Evolutionary conservation across 2,329 filamentous ascomycete species (phyloP).

Genomic region (Fusarium euwallaceae): DNA sequence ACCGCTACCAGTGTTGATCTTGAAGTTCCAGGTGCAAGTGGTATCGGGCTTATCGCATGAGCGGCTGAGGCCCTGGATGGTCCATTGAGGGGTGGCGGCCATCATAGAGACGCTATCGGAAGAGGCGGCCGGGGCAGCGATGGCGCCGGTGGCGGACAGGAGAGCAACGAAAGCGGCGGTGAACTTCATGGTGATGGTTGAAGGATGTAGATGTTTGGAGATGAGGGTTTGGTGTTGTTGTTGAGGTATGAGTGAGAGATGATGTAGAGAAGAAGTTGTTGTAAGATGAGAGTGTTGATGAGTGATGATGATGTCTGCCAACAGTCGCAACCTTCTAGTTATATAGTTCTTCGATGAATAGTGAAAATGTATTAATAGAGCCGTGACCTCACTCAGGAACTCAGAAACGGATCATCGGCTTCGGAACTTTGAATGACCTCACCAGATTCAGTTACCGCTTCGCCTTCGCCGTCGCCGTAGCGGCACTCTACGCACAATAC

Average conservation of each 20-base stretch:
- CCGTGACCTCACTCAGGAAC: background rate
- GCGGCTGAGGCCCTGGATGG: constrained; percentile 55
- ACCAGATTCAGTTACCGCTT: background rate
- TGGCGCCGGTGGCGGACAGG: constrained; percentile 48
- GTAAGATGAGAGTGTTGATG: background rate
- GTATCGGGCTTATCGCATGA: constrained; percentile 54
- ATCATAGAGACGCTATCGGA: constrained; percentile 54
- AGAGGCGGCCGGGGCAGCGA: constrained; percentile 51
- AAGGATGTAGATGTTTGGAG: background rate
- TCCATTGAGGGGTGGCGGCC: constrained; percentile 56
- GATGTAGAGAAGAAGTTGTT: background rate
- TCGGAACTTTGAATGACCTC: background rate
- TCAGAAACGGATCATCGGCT: background rate
- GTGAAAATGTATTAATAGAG: background rate
- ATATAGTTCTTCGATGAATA: background rate
- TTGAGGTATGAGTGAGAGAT: background rate
- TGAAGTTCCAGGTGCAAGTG: constrained; percentile 60
- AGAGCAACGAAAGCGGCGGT: constrained; percentile 53
- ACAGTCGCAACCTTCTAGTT: background rate
- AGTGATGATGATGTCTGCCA: background rate
- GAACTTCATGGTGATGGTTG: constrained; percentile 57
- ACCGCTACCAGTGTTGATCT: constrained; percentile 59
- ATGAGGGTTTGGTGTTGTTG: background rate
- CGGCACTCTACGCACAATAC: background rate
- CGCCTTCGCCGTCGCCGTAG: background rate